Percentiles rank a stretch among this genome's conserved stretches.
phyloP scores from a whole-genome alignment of 2,329 filamentous ascomycete species.

The Clonostachys rhizophaga region DNA sequence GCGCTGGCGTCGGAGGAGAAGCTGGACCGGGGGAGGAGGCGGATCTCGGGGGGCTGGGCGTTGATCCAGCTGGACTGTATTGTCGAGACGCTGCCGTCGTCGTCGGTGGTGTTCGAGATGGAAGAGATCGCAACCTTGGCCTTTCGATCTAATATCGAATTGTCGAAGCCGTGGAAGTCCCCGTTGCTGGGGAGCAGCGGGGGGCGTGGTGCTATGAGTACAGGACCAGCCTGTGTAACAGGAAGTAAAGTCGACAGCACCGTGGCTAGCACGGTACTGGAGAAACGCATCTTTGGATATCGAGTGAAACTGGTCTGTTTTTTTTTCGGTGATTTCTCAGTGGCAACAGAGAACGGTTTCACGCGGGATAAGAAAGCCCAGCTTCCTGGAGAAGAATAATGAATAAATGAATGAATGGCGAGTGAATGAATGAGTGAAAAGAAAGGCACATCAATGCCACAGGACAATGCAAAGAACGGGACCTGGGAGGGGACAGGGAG shows the following conservation, averaged over 20 bases:
- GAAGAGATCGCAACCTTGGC: not conserved
- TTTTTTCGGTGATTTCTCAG: too few species aligned
- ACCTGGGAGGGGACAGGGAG: too few species aligned
- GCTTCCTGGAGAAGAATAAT: too few species aligned
- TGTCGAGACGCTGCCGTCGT: not conserved
- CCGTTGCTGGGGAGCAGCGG: not conserved
- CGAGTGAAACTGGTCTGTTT: too few species aligned
- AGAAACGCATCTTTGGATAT: not conserved
- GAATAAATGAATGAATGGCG: too few species aligned
- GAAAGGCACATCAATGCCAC: too few species aligned
- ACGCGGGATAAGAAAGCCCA: too few species aligned
- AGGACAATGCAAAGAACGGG: too few species aligned
- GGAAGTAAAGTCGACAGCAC: not conserved
- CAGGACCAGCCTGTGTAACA: too few species aligned
- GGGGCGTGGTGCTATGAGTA: too few species aligned
- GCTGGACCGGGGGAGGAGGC: not conserved
- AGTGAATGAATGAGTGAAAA: too few species aligned
- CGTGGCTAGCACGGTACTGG: not conserved
- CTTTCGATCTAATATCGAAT: not conserved
- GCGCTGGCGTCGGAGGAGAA: slow-evolving; percentile 1
- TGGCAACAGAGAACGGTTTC: too few species aligned
- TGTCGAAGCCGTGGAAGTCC: not conserved
- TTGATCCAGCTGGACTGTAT: not conserved
- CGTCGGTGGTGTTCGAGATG: not conserved
- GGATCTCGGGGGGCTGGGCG: not conserved